Conservation (phyloP, 805 yeast genomes). For the Kazachstania martiniae region DNA sequence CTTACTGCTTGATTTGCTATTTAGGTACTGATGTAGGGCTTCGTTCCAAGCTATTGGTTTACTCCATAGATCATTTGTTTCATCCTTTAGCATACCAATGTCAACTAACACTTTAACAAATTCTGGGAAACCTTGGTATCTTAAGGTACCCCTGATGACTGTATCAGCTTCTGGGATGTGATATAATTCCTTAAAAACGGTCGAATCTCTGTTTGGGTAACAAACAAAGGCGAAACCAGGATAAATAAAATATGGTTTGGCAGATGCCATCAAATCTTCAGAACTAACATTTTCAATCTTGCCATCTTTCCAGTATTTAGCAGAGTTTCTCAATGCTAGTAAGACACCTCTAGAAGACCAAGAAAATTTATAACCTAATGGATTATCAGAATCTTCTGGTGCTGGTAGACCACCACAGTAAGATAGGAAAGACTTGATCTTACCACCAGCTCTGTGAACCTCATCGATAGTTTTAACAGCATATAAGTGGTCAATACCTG, state of each 20-base stretch:
- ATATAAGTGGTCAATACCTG: constrained; percentile 96
- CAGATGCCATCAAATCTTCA: constrained; percentile 89
- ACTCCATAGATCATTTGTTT: constrained; percentile 47
- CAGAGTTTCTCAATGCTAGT: constrained; percentile 88
- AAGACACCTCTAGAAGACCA: constrained; percentile 99
- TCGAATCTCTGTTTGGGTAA: constrained; percentile 97
- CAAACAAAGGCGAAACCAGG: constrained; percentile 93
- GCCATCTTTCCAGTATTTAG: constrained; percentile 83
- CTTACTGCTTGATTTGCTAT: constrained; percentile 59
- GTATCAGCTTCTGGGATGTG: constrained; percentile 95
- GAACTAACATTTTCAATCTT: constrained; percentile 68
- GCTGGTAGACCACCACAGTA: constrained; percentile 99
- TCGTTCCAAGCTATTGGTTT: constrained; percentile 73
- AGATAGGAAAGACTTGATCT: constrained; percentile 85
- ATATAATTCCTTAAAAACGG: constrained; percentile 85
- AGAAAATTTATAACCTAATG: constrained; percentile 96
- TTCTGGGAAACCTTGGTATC: constrained; percentile 98
- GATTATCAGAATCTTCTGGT: constrained; percentile 95
- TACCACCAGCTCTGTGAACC: constrained; percentile 84
- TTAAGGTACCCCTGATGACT: constrained; percentile 90
- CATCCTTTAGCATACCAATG: constrained; percentile 82
- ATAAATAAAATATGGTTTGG: constrained; percentile 89
- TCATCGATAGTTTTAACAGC: constrained; percentile 98
- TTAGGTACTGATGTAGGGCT: constrained; percentile 66
- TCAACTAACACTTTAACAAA: constrained; percentile 92